These are phyloP conservation scores for Tricladium varicosporioides DNA, from an alignment of 2,329 filamentous ascomycete species.

Conservation along the genomic window DNA sequence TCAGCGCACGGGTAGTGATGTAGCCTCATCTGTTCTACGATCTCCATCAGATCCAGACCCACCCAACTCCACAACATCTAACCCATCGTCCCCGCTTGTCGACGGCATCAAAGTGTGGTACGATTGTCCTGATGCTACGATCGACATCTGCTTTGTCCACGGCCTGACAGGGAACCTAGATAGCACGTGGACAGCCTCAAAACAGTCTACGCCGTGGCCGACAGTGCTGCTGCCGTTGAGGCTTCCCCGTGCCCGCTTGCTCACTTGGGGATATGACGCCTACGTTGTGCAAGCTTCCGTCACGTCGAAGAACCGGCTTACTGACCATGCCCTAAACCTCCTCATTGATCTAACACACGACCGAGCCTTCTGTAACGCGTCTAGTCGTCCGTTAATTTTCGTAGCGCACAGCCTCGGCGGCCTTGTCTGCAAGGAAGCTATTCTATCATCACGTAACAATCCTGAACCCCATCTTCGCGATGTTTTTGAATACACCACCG, in stretches of 20 bases:
- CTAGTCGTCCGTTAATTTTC: constrained; percentile 33
- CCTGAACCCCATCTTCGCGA: constrained; percentile 31
- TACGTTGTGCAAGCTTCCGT: constrained; percentile 14
- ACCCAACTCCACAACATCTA: constrained; percentile 10
- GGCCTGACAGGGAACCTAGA: constrained; percentile 40
- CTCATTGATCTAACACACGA: constrained; percentile 14
- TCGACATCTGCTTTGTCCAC: constrained; percentile 40
- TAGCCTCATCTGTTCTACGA: constrained; percentile 8
- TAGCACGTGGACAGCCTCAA: constrained; percentile 38
- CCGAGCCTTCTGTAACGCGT: constrained; percentile 6
- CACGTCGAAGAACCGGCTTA: constrained; percentile 12
- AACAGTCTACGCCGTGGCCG: constrained; percentile 24
- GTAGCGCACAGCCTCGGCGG: constrained; percentile 41
- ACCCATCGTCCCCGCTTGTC: constrained; percentile 3
- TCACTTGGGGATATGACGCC: constrained; percentile 37
- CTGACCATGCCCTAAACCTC: constrained; percentile 19
- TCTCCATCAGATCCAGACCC: constrained; percentile 11
- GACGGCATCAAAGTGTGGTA: constrained; percentile 7
- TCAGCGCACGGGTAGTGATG: background rate
- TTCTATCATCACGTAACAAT: constrained; percentile 35
- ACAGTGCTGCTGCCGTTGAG: constrained; percentile 28
- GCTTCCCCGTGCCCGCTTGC: constrained; percentile 34
- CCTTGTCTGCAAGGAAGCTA: constrained; percentile 39
- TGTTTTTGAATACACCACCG: constrained; percentile 31
- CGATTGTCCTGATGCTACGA: constrained; percentile 5